Evolutionary conservation across 1,284 basidiomycete species (phyloP).

Genomic region (Stygiomarasmius scandens): DNA sequence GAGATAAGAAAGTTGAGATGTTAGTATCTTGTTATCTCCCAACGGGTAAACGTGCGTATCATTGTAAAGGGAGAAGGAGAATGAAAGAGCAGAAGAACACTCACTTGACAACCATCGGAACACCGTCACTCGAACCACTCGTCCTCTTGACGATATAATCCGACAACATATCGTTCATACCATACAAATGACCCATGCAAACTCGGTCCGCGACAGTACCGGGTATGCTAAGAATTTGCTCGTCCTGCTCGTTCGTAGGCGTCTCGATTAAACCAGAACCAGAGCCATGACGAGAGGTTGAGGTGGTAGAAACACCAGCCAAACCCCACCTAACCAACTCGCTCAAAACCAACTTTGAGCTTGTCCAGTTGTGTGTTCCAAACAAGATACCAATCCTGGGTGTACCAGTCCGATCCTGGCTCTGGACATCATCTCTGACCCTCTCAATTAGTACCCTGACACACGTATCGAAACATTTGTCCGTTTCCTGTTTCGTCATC

Average conservation of each 20-base stretch:
- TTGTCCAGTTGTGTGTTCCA: constrained; percentile 84
- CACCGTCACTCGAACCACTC: constrained; percentile 37
- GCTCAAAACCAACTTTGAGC: constrained; percentile 61
- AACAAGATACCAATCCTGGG: constrained; percentile 75
- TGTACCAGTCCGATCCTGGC: not conserved
- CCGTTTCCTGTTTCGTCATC: constrained; percentile 74
- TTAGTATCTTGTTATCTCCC: too few relatives aligned
- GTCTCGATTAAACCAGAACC: too few relatives aligned
- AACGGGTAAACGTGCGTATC: too few relatives aligned
- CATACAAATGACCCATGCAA: constrained; percentile 48
- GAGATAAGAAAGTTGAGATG: not conserved
- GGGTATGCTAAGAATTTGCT: constrained; percentile 34
- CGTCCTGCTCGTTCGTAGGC: constrained; percentile 20
- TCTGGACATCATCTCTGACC: constrained; percentile 48
- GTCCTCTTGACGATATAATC: constrained; percentile 65
- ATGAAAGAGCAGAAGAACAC: constrained; percentile 16
- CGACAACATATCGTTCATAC: constrained; percentile 83
- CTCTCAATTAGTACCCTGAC: constrained; percentile 62
- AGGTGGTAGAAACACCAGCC: constrained; percentile 31
- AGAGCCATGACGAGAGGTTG: too few relatives aligned
- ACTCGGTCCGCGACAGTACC: constrained; percentile 60
- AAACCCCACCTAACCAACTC: constrained; percentile 63
- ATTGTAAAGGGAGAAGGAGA: too few relatives aligned
- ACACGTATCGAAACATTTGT: constrained; percentile 77
- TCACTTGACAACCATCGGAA: constrained; percentile 78